Base-by-base conservation (phyloP, 2,329 filamentous ascomycete species). In the Fusarium praegraminearum region DNA sequence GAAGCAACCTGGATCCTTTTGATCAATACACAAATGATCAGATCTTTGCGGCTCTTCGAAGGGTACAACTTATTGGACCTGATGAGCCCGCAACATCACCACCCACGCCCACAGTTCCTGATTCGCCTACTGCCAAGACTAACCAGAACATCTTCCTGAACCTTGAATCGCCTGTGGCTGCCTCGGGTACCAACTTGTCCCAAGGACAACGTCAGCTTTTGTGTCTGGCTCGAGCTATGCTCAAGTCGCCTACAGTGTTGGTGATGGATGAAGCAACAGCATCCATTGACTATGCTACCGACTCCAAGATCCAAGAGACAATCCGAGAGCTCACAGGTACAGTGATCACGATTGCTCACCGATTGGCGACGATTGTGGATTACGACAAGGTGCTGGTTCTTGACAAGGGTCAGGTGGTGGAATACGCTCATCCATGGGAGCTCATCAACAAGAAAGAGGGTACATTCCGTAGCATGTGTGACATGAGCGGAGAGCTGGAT, bases 241-340 rank as follows among this genome's bases (percentile, higher is more conserved):
- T 99, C 68, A 98, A 97, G 81, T 88, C 89, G 35, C 94, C 96
- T 0, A 94, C 92, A 70, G 94, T 99, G 3, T 85, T 99, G n/a
- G 91, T 99, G 76, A 98, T 99, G 96, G 96, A 99, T 80, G 96
- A 99, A 83, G 96, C 96, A 1, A 99, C 96, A 1, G 96, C 96
- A 0, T 97, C 93, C 0, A 98, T 99, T 76, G 96, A 99, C 81
- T 98, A 98, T 80, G 91, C 90, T 7, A 99, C 96, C 3, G 96
- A 99, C 76, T 86, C 91, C 51, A 98, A 97, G 83, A 98, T 99
- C 72, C 96, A 99, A 80, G 93, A 93, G 75, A 98, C 96, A 0
- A 94, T 99, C 65, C 91, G 94, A n/a, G 92, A 97, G 79, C 87
- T 98, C 73, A 91, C 90, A 70, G 93, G 94, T 78, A 99, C 96